phyloP scores from a whole-genome alignment of 805 yeast species.

The Debaryomyces hansenii region DNA sequence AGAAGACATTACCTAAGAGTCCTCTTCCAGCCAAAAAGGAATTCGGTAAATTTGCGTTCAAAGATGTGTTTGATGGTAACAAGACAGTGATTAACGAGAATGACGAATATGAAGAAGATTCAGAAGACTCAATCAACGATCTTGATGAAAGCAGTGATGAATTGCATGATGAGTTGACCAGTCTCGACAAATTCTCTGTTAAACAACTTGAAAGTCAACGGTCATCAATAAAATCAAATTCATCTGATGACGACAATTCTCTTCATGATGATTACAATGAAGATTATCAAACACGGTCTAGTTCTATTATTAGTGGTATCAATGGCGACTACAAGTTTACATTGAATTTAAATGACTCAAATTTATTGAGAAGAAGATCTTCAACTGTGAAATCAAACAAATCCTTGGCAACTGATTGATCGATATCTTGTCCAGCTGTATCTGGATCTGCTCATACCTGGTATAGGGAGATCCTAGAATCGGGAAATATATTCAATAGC shows the following conservation, averaged over 20 bases:
- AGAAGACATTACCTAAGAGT: conserved; percentile 37
- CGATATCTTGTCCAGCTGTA: too few relatives aligned
- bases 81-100: conserved; percentile 21
- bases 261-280: conserved; percentile 6
- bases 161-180: conserved; percentile 21
- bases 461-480: too few relatives aligned
- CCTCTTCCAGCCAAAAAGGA: conserved; percentile 32
- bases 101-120: conserved; percentile 16
- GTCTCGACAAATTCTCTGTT: conserved; percentile 16
- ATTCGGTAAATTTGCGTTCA: conserved; percentile 29
- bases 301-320: conserved; percentile 38
- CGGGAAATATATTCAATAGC: too few relatives aligned
- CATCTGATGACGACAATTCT: conserved; percentile 21
- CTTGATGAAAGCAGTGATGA: conserved; percentile 17
- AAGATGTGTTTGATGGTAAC: conserved; percentile 28
- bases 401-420: not conserved
- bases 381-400: conserved; percentile 15
- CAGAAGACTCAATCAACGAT: conserved; percentile 19
- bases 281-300: conserved; percentile 38
- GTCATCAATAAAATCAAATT: conserved; percentile 15
- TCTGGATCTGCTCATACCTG: too few relatives aligned
- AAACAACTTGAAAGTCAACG: conserved; percentile 9
- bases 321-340: conserved; percentile 51
- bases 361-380: conserved; percentile 56
- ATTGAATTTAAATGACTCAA: conserved; percentile 62